phyloP scores from a whole-genome alignment of 345 rosid species.

The Lepidium sativum region DNA sequence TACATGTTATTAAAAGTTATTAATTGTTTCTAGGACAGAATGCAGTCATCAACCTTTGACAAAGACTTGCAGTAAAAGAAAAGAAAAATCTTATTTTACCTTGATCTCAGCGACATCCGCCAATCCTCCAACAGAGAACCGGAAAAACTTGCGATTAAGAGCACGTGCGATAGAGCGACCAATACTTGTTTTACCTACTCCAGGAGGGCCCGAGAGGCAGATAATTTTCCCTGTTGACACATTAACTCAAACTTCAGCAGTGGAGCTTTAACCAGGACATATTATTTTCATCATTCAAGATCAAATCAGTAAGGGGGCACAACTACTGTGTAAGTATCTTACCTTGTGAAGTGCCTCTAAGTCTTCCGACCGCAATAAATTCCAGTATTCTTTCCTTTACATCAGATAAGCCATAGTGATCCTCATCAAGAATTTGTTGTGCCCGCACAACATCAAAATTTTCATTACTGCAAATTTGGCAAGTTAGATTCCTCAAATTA shows the following conservation, averaged over 20 bases:
- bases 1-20: constrained; percentile 15
- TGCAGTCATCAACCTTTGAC: neutral
- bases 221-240: constrained; percentile 80
- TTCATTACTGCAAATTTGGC: constrained; percentile 62
- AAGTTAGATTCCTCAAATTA: neutral
- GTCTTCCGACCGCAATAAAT: constrained; percentile 97
- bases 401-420: constrained; percentile 93
- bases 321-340: constrained; percentile 3
- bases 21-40: neutral
- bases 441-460: constrained; percentile 90
- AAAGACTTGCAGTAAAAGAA: neutral
- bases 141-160: constrained; percentile 81
- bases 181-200: constrained; percentile 99
- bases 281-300: constrained; percentile 5
- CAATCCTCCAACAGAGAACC: constrained; percentile 98
- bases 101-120: constrained; percentile 99
- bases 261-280: neutral
- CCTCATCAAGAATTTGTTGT: constrained; percentile 89
- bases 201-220: constrained; percentile 99
- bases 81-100: too few species aligned
- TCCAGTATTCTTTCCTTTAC: constrained; percentile 98
- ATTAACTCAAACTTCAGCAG: constrained; percentile 15
- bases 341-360: constrained; percentile 98
- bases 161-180: constrained; percentile 98
- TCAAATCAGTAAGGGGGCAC: constrained; percentile 5